A percentile compares a stretch with the other conserved stretches of the same genome.
Conservation (phyloP, 108 stramenopile genomes). For the Cyclostephanos tholiformis region DNA sequence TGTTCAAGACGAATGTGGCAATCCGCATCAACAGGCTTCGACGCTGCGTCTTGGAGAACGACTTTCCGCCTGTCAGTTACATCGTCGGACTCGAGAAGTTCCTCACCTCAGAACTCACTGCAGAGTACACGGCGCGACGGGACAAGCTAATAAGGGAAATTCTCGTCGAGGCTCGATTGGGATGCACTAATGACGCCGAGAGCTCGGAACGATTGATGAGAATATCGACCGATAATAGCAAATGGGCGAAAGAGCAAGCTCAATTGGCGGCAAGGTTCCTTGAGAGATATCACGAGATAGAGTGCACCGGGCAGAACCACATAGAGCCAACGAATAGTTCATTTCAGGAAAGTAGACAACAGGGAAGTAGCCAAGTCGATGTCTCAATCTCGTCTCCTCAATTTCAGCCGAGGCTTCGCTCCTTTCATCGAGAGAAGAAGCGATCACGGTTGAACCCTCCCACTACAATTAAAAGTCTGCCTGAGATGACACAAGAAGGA, state of each 20-base stretch:
- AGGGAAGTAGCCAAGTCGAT: background rate
- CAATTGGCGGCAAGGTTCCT: constrained; percentile 11
- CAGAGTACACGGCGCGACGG: constrained; percentile 5
- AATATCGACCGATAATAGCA: constrained; percentile 12
- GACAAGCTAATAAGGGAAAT: background rate
- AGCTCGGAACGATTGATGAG: constrained; percentile 1
- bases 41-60: background rate
- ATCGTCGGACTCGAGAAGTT: constrained; percentile 24
- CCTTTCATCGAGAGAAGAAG: background rate
- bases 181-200: background rate
- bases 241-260: constrained; percentile 16
- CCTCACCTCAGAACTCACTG: constrained; percentile 12
- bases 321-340: background rate
- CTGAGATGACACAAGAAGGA: background rate
- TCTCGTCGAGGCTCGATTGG: constrained; percentile 6
- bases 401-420: background rate
- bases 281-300: constrained; percentile 9
- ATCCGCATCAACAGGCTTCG: background rate
- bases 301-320: background rate
- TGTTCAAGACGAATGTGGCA: constrained; percentile 12
- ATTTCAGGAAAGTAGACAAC: background rate
- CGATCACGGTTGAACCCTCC: background rate
- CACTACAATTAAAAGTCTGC: background rate
- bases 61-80: background rate
- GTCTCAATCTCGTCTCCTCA: background rate